Conservation (phyloP, 192 early-diverging fungal species). For the Glomus cerebriforme region DNA sequence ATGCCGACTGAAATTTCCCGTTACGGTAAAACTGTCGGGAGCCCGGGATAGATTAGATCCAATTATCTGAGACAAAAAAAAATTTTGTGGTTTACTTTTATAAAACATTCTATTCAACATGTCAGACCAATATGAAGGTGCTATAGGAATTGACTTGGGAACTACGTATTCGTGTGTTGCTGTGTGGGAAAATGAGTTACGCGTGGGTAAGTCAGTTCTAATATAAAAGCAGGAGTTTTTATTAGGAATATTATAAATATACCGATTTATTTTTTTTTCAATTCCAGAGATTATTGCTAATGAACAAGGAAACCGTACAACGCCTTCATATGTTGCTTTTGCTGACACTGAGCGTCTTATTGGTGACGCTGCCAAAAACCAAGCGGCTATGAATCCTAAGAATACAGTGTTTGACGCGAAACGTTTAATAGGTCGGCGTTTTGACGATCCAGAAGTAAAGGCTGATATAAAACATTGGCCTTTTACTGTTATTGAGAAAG, state of each 20-base stretch:
- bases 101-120: conserved; percentile 24
- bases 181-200: conserved; percentile 62
- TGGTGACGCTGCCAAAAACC: conserved; percentile 90
- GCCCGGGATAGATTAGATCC: no score
- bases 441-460: conserved; percentile 82
- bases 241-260: background rate
- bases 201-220: conserved; percentile 34
- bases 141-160: conserved; percentile 91
- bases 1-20: no score
- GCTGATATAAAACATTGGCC: conserved; percentile 82
- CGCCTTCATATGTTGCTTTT: conserved; percentile 87
- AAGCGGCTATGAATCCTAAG: conserved; percentile 87
- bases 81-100: no score
- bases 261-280: background rate
- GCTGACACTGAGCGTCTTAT: conserved; percentile 77
- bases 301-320: conserved; percentile 89
- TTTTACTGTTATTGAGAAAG: conserved; percentile 75
- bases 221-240: background rate
- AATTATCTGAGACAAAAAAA: no score
- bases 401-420: conserved; percentile 92
- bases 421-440: conserved; percentile 87
- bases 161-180: conserved; percentile 90
- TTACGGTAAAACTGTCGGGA: no score
- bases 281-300: conserved; percentile 74
- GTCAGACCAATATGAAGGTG: conserved; percentile 49